phyloP scores from a whole-genome alignment of 139 green algal species.

The Closterium sp. region DNA sequence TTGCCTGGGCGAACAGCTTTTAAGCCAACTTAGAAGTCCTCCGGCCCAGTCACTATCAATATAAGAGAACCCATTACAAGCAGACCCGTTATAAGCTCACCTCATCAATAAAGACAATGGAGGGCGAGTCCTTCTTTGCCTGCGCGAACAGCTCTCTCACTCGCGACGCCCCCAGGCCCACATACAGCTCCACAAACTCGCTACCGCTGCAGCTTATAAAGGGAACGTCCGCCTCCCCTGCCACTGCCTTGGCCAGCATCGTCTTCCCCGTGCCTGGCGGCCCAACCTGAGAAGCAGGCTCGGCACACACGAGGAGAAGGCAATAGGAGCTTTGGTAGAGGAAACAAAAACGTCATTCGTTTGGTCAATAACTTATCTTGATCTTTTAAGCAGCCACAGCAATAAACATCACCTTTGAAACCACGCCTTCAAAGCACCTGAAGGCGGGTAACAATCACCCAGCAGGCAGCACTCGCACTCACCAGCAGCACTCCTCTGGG shows the following conservation, averaged over 20 bases:
- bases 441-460: not conserved
- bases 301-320: not conserved
- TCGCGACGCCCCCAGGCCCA: conserved; percentile 83
- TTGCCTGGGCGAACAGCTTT: conserved; percentile 77
- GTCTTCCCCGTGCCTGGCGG: conserved; percentile 78
- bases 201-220: conserved; percentile 70
- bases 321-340: too few species aligned
- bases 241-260: conserved; percentile 93
- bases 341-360: too few species aligned
- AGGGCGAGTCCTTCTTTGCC: conserved; percentile 86
- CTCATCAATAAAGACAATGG: conserved; percentile 99
- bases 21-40: not conserved
- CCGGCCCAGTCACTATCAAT: too few species aligned
- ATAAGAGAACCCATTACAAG: too few species aligned
- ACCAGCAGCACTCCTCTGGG: conserved; percentile 53
- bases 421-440: too few species aligned
- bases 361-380: too few species aligned
- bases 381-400: too few species aligned
- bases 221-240: conserved; percentile 89
- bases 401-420: not conserved
- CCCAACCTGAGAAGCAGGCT: conserved; percentile 26
- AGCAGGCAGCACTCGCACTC: conserved; percentile 51
- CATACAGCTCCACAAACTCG: conserved; percentile 81
- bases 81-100: conserved; percentile 37
- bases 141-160: conserved; percentile 78